These are phyloP conservation scores for Fulvia fulva DNA, from an alignment of 2,329 filamentous ascomycete genomes.

Conservation along the genomic window DNA sequence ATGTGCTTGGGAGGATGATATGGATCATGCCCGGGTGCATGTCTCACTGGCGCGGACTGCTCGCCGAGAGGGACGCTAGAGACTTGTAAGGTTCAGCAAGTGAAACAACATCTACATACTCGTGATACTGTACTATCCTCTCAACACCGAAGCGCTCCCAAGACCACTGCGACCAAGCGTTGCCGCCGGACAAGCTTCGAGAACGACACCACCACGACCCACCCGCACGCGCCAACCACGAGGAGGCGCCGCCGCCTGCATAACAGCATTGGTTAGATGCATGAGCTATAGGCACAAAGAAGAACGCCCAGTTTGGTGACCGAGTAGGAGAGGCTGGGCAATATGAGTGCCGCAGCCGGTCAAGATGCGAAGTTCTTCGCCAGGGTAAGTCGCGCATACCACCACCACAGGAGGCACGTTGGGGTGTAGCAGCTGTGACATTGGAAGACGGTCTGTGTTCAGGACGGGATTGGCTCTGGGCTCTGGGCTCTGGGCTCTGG, in stretches of 20 bases:
- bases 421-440: background rate
- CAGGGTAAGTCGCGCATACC: conserved; percentile 62
- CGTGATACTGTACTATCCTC: no score
- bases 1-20: conserved; percentile 2
- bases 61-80: conserved; percentile 3
- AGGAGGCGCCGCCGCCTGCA: background rate
- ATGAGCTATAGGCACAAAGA: background rate
- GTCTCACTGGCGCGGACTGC: background rate
- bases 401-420: background rate
- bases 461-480: no score
- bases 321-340: conserved; percentile 16
- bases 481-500: no score
- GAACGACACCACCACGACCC: background rate
- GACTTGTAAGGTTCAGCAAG: background rate
- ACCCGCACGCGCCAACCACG: conserved; percentile 5
- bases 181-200: background rate
- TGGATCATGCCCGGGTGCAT: no score
- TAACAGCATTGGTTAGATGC: conserved; percentile 6
- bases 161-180: background rate
- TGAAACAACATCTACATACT: background rate
- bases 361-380: conserved; percentile 99
- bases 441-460: no score
- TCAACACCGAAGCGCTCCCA: background rate
- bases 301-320: background rate
- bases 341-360: conserved; percentile 61